Base-by-base conservation (phyloP, 345 rosid species). In the Mallotus nudiflorus region DNA sequence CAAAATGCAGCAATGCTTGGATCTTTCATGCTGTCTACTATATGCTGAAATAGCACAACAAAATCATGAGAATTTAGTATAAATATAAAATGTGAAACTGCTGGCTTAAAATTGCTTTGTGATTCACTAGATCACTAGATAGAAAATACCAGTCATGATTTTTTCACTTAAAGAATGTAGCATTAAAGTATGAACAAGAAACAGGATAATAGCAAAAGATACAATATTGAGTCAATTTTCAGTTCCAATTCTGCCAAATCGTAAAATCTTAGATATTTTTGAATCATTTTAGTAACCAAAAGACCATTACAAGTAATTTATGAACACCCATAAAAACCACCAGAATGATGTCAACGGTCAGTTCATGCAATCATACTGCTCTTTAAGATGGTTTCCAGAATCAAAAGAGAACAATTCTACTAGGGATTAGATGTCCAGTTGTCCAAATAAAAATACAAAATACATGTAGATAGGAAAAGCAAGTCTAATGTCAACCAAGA, bases 1-100 rank as follows among this genome's bases (percentile, higher is more conserved):
- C 97, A 93, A 85, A 93, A 93, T 51, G 92, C 89, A 78, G 97
- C 98, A 62, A 93, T 93, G 82, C 92, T 89, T 59, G 98, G 96
- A 74, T 93, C 97, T 71, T 84, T 89, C 98, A 93, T 91, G 87
- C 96, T 89, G 82, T 93, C 91, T 68, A 89, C 85, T 55, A 93
- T 91, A 80, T 93, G 97, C 97, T 93, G 92, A 78, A 85, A 82
- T 61, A 66, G 62, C 39, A 69, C 63, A 70, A 37, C 44, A 50
- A 48, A 62, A 63, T 9, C 4, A 54, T 10, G 50, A 62, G 52
- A 28, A 40, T 19, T 16, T 57, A 31, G 35, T 31, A 61, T 29
- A 24, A 33, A 68, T 15, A 20, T 53, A 16, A 62, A 51, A 55
- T 37, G 40, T n/a, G n/a, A 6, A 39, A 45, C 29, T 49, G 48